Evolutionary conservation across 2,329 filamentous ascomycete species (phyloP).

Genomic region (Chaetomium globosum): DNA sequence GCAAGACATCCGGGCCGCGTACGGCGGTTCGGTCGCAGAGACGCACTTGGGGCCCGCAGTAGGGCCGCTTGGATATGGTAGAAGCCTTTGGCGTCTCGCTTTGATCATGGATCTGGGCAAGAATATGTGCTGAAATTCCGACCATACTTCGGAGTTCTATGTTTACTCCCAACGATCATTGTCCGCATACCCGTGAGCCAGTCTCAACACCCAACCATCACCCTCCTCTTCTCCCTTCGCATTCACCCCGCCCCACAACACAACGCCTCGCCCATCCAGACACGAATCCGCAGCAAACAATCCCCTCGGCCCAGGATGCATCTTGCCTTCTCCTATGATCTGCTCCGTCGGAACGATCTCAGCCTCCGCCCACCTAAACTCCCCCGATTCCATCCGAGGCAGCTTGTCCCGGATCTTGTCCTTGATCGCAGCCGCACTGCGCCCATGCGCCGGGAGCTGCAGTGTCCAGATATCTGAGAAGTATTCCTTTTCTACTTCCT

Average conservation of each 20-base stretch:
- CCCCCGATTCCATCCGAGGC: slow-evolving; percentile 49
- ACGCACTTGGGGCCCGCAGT: not conserved
- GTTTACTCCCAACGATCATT: slow-evolving; percentile 31
- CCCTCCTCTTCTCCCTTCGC: slow-evolving; percentile 45
- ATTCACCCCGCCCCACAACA: slow-evolving; percentile 58
- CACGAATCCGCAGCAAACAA: slow-evolving; percentile 49
- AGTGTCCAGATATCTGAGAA: slow-evolving; percentile 56
- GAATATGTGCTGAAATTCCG: not conserved
- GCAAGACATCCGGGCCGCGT: not conserved
- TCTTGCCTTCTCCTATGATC: slow-evolving; percentile 46
- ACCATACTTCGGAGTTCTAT: not conserved
- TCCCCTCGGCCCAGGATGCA: slow-evolving; percentile 45
- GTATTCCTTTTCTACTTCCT: slow-evolving; percentile 12
- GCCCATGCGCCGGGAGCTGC: slow-evolving; percentile 52
- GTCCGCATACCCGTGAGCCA: slow-evolving; percentile 36
- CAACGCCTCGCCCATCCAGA: slow-evolving; percentile 50
- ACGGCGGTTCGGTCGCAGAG: not conserved
- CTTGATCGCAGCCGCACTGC: slow-evolving; percentile 53
- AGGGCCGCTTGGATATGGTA: not conserved
- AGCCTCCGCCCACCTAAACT: slow-evolving; percentile 54
- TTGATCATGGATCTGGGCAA: not conserved
- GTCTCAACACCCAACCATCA: slow-evolving; percentile 46
- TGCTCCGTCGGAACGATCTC: slow-evolving; percentile 50
- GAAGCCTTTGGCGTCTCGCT: not conserved
- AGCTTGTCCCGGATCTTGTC: slow-evolving; percentile 52